Percentiles rank a stretch among this genome's conserved stretches.
phyloP scores from a whole-genome alignment of 208 protist genomes.

The Vickermania ingenoplastis region DNA sequence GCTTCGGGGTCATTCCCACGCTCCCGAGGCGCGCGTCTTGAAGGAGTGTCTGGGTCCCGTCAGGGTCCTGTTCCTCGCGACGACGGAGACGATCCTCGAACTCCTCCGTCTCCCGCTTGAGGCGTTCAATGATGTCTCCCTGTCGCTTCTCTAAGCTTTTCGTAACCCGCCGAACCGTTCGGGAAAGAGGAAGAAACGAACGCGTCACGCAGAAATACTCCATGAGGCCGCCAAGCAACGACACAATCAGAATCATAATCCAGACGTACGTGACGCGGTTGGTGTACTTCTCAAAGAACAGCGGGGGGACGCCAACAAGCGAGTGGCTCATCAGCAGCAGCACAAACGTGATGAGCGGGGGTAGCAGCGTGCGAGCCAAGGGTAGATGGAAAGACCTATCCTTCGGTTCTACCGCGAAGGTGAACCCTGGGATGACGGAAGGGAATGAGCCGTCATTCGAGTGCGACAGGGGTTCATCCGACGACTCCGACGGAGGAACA shows the following conservation, averaged over 20 bases:
- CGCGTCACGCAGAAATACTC: constrained; percentile 26
- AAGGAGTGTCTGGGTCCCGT: too few species aligned
- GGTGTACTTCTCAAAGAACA: constrained; percentile 17
- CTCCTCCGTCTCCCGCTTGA: background rate
- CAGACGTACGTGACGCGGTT: constrained; percentile 28
- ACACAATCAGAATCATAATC: constrained; percentile 34
- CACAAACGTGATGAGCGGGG: constrained; percentile 14
- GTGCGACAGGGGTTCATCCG: background rate
- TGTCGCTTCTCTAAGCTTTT: background rate
- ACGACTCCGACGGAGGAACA: background rate
- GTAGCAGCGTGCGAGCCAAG: constrained; percentile 8
- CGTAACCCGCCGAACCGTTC: background rate
- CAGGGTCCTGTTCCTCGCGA: too few species aligned
- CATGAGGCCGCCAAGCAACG: constrained; percentile 28
- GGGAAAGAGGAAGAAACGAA: background rate
- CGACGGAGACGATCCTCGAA: too few species aligned
- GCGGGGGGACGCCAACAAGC: constrained; percentile 30
- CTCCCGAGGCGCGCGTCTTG: background rate
- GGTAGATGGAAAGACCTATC: constrained; percentile 6
- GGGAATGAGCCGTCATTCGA: background rate
- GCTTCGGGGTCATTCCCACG: background rate
- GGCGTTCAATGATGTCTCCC: background rate
- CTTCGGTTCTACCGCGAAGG: background rate
- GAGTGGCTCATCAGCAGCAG: constrained; percentile 23
- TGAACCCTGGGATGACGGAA: background rate